Base-by-base conservation (phyloP, 2,329 filamentous ascomycete species). In the Aspergillus clavatus region DNA sequence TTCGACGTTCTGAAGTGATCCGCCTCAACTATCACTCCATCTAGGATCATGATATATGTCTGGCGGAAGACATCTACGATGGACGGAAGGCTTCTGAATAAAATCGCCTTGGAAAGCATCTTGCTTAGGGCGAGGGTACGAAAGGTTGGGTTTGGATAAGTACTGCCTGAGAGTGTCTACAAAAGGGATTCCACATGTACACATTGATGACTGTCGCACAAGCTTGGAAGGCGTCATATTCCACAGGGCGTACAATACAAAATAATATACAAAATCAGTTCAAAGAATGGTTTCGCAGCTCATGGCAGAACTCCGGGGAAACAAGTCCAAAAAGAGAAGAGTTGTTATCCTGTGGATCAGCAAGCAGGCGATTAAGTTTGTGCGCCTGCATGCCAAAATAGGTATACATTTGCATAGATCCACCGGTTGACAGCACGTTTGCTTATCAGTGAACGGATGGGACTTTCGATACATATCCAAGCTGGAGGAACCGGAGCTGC, bases 311-410 rank as follows among this genome's bases (percentile, higher is more conserved):
- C 36, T 12, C 39, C 40, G 16, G 45, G 23, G 26, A 45, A 51
- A 38, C 28, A 42, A 24, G 46, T 26, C 42, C 35, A 29, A 46
- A 46, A 45, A 16, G 19, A 45, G 35, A 42, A 28, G 11, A 19
- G 44, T 26, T 33, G 28, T 40, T 44, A 45, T 48, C 29, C 45
- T 45, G 35, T 36, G 51, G 22, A 35, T 16, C n/a, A 47, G 36
- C 36, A 40, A 37, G 35, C 29, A 29, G 21, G 28, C 38, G 26
- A 48, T 28, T 44, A 40, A 42, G 24, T 44, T n/a, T n/a, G n/a
- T n/a, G n/a, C 44, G 42, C 7, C 7, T 12, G 8, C 37, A 43
- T 44, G 28, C 42, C 43, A 27, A 40, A 44, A 45, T 35, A 12
- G 45, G 36, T 42, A 45, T 29, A 29, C 37, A 26, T 44, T 47